These are phyloP conservation scores for Leccinum subtestaceum DNA, from an alignment of 768 basidiomycete species.

Conservation along the genomic window DNA sequence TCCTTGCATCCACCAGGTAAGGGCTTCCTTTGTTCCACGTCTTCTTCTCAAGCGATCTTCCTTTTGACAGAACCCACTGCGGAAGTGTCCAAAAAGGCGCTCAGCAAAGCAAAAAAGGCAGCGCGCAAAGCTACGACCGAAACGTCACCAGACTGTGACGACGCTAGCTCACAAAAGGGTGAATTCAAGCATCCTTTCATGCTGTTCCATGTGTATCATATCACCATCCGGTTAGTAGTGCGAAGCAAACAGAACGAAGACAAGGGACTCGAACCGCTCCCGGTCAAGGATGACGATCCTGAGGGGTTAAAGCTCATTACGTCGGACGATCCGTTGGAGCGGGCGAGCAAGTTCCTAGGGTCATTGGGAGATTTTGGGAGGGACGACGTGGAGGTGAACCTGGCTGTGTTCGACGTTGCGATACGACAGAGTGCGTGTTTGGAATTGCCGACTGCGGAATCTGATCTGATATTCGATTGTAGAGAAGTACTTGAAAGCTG, in stretches of 20 bases:
- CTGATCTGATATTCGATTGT: not conserved
- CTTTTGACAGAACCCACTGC: conserved; percentile 12
- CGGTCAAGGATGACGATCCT: conserved; percentile 77
- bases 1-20: conserved; percentile 37
- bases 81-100: conserved; percentile 66
- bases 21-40: conserved; percentile 22
- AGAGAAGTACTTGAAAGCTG: conserved; percentile 84
- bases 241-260: conserved; percentile 51
- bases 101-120: conserved; percentile 84
- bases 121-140: conserved; percentile 59
- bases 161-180: conserved; percentile 60
- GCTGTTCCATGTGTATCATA: conserved; percentile 6
- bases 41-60: conserved; percentile 21
- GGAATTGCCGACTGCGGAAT: not conserved
- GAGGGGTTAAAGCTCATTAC: conserved; percentile 71
- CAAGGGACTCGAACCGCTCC: conserved; percentile 59
- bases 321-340: conserved; percentile 64
- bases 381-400: conserved; percentile 66
- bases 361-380: conserved; percentile 56
- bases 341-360: conserved; percentile 66
- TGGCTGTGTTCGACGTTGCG: conserved; percentile 76
- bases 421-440: conserved; percentile 68
- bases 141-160: conserved; percentile 36
- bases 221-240: conserved; percentile 17
- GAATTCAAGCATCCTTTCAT: conserved; percentile 17